Evolutionary conservation across 2,329 filamentous ascomycete genomes (phyloP), one percentile per base, ranked within the genome.

Genomic region (Pezicula rhizophila): DNA sequence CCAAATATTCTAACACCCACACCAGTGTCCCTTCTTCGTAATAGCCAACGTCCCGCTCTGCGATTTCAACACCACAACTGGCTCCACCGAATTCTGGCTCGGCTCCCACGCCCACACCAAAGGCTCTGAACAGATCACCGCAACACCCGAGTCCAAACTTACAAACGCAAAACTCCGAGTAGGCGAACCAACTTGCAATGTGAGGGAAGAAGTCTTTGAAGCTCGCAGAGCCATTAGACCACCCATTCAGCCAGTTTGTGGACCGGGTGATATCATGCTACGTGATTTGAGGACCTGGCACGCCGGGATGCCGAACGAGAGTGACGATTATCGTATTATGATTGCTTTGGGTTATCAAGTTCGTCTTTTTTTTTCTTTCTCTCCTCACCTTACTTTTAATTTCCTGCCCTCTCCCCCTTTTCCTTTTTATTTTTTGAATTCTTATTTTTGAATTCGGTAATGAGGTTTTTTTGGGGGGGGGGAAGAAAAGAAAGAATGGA

Each of bases 211-310:
- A 0, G 58, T 71, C 2, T 55, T 80, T 0, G 67, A 67, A 2
- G 59, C 66, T 44, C 66, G 72, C 5, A 51, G 65, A 2, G 48
- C 57, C 3, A 55, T 66, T 2, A 62, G 70, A 6, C 68, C 72
- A 5, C 76, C 76, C 0, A 59, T 70, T 10, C 78, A 82, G 56
- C 76, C 78, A 0, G 48, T 63, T 2, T 70, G 80, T 1, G 67
- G 68, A 33, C 79, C 78, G 55, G 79, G 80, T 0, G 75, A 76
- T 35, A 59, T 84, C 18, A 68, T 83, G 33, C 59, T 85, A 26
- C 70, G 82, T 2, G 80, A 84, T 59, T 61, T 84, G 46, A 66
- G 80, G 20, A 70, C 82, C 5, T 85, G 80, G 80, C 80, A 84
- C 60, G 79, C 78, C 0, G 80, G 80, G 0, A 80, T 82, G 74